These are phyloP conservation scores for Penicillium diatomitis DNA, from an alignment of 495 filamentous ascomycete genomes.

Conservation along the genomic window DNA sequence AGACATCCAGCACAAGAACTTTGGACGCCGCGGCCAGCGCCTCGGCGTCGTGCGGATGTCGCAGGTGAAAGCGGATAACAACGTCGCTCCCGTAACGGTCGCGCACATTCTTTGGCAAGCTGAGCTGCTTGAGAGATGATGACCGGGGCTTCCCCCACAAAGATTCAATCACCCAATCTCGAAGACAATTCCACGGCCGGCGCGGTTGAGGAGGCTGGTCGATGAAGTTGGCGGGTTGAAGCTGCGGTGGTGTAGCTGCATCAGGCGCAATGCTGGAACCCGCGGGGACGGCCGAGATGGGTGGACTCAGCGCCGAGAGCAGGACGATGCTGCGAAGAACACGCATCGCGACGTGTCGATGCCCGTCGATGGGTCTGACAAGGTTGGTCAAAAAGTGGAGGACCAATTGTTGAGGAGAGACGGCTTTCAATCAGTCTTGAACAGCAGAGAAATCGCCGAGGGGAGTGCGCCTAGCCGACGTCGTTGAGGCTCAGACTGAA, in stretches of 20 bases:
- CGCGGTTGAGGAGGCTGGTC: conserved; percentile 21
- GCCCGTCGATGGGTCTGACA: neutral
- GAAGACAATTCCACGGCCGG: conserved; percentile 44
- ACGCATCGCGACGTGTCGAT: conserved; percentile 9
- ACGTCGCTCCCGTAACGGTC: conserved; percentile 71
- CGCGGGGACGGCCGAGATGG: conserved; percentile 30
- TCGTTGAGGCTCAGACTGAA: too few species aligned
- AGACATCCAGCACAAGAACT: conserved; percentile 77
- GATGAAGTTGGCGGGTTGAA: conserved; percentile 28
- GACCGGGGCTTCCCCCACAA: conserved; percentile 47
- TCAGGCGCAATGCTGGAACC: conserved; percentile 31
- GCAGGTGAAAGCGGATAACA: conserved; percentile 81
- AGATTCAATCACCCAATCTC: conserved; percentile 54
- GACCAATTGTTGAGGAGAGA: too few species aligned
- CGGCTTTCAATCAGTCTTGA: neutral
- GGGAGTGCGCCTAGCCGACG: too few species aligned
- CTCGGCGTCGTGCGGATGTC: conserved; percentile 56
- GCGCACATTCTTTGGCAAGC: conserved; percentile 41
- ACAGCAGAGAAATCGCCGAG: neutral
- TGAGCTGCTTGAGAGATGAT: conserved; percentile 10
- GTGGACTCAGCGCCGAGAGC: conserved; percentile 14
- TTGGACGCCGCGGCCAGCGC: conserved; percentile 65
- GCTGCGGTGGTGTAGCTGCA: conserved; percentile 15
- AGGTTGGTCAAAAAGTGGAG: neutral
- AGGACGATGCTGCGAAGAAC: conserved; percentile 18